A percentile compares a stretch with the other conserved stretches of the same genome.
These are phyloP conservation scores for Lentinula detonsa DNA, from an alignment of 768 basidiomycete species.

Conservation along the genomic window DNA sequence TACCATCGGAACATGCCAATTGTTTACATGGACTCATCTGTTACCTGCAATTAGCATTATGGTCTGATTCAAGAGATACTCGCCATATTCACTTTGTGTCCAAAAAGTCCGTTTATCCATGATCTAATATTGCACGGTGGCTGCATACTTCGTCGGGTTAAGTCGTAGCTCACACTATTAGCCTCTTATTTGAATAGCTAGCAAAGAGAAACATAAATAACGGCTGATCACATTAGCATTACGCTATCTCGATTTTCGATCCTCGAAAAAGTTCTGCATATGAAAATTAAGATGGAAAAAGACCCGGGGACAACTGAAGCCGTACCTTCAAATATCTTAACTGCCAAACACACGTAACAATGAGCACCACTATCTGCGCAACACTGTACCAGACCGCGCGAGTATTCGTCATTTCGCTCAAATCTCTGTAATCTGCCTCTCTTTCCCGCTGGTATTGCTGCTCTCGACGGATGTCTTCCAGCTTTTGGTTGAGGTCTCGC, in stretches of 20 bases:
- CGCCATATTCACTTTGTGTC: too few relatives aligned
- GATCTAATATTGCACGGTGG: too few relatives aligned
- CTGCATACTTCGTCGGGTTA: too few relatives aligned
- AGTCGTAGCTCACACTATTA: too few relatives aligned
- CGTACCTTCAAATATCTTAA: constrained; percentile 83
- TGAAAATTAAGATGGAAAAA: not conserved
- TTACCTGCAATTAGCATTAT: too few relatives aligned
- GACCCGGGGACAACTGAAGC: not conserved
- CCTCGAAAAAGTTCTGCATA: constrained; percentile 76
- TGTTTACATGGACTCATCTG: too few relatives aligned
- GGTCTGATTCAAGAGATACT: too few relatives aligned
- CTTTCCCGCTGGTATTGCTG: constrained; percentile 98
- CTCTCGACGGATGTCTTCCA: constrained; percentile 89
- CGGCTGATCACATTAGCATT: not conserved
- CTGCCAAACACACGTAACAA: constrained; percentile 90
- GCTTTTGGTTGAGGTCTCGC: constrained; percentile 87
- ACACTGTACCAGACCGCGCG: constrained; percentile 93
- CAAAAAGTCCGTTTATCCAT: too few relatives aligned
- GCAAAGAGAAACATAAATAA: not conserved
- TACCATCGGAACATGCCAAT: too few relatives aligned
- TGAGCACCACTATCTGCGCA: constrained; percentile 76
- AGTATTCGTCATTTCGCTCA: constrained; percentile 89
- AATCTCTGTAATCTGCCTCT: constrained; percentile 81
- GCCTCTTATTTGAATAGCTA: not conserved
- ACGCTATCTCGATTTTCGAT: constrained; percentile 64